Evolutionary conservation across 208 protist genomes (phyloP), one percentile per base, ranked within the genome.

Genomic region (Leishmania arabica): DNA sequence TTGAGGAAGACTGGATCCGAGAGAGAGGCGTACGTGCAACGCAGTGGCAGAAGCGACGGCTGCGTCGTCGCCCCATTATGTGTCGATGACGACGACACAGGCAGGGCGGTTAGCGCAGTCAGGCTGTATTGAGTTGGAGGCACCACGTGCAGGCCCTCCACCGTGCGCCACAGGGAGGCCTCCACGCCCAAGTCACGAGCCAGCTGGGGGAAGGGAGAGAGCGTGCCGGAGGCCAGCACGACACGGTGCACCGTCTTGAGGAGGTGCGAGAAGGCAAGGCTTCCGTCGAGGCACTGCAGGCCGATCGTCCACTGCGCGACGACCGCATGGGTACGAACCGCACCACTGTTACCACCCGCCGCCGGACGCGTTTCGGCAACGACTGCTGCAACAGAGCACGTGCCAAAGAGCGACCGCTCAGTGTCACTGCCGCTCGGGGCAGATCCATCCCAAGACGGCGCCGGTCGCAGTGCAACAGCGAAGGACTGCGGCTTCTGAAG

Each of bases 181-280:
- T 51, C 69, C 40, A 96, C 49, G 8, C 86, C 90, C 2, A 99
- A 79, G 76, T 98, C 97, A 24, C 62, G 70, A 13, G 88, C 82
- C 75, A 99, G 94, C 37, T 92, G 91, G 47, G 88, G 71, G 60
- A 99, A 91, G 2, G 98, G 98, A 0, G 95, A 90, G 17, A 99
- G 86, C 24, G 98, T 99, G n/a, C 98, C 98, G 27, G 93, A 98
- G 21, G 98, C 98, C 31, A 99, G 90, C 45, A 99, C 91, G 27
- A 99, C 79, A 37, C 90, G 91, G 62, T 93, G 84, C 37, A 90
- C 88, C 27, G 77, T 77, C 21, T 73, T 79, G 21, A 92, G 81
- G 21, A 96, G 83, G 74, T 95, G 88, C 27, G 86, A 78, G 78
- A 96, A 95, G 0, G 91, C 92, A 34, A 95, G 80, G 76, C 91